Evolutionary conservation across 805 yeast species (phyloP).

Genomic region (Jamesozyma piceae): DNA sequence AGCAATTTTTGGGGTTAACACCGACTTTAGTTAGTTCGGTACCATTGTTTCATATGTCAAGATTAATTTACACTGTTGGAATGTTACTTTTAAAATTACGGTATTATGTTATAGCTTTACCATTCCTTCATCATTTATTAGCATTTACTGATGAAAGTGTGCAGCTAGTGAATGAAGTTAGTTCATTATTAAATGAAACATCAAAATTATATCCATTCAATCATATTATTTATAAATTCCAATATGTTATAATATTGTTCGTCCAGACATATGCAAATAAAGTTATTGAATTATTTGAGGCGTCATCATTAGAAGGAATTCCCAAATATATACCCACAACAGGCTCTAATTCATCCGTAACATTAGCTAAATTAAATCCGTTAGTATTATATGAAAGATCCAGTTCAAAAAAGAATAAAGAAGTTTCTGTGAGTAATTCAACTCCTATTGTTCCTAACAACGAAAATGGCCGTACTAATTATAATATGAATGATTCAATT

Average conservation of each 20-base stretch:
- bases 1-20: conserved; percentile 38
- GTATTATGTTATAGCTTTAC: conserved; percentile 45
- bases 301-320: neutral
- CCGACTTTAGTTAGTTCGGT: conserved; percentile 42
- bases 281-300: conserved; percentile 28
- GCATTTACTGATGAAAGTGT: conserved; percentile 41
- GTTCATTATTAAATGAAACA: conserved; percentile 22
- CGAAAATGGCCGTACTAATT: neutral
- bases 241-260: conserved; percentile 48
- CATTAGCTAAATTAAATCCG: conserved; percentile 2
- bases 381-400: conserved; percentile 2
- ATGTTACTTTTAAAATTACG: conserved; percentile 46
- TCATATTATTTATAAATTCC: conserved; percentile 43
- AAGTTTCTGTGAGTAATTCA: neutral
- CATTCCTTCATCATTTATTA: conserved; percentile 36
- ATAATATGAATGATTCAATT: neutral
- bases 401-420: neutral
- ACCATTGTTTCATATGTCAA: conserved; percentile 48
- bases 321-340: neutral
- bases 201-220: conserved; percentile 35
- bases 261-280: conserved; percentile 54
- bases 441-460: neutral
- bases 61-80: conserved; percentile 58
- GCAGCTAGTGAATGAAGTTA: conserved; percentile 19
- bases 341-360: neutral